Evolutionary conservation across 2,329 filamentous ascomycete genomes (phyloP), one percentile per base, ranked within the genome.

Genomic region (Zarea fungicola): DNA sequence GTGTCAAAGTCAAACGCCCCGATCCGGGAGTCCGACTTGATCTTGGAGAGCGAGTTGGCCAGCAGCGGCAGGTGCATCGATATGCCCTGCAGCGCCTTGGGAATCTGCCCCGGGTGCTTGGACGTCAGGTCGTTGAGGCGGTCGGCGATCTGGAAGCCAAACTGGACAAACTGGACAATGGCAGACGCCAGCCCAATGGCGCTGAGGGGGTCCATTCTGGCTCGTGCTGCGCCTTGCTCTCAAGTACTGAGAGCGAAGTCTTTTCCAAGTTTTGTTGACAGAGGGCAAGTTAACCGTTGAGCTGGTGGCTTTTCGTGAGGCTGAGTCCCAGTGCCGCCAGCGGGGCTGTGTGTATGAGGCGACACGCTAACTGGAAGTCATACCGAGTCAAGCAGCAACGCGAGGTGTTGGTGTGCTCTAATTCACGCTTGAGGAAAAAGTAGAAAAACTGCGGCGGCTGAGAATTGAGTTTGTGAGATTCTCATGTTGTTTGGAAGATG

Each of bases 61-160:
- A 49, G 39, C 26, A 49, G 32, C 31, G 46, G 46, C 39, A 49
- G 39, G 25, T 49, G 46, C 39, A 49, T 49, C 13, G 46, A 49
- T 10, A 49, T 42, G 46, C 39, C 19, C n/a, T 49, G 46, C 6
- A 49, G 46, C 6, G 46, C 46, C 31, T 37, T 42, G 31, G 46
- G 46, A 14, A 49, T 19, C 16, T 49, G 46, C 14, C 46, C 46
- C 2, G 46, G 46, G 35, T 49, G 46, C 39, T 37, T 42, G 9
- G 39, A 19, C 2, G 46, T 49, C 23, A 49, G 18, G 39, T 49
- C 46, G 7, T 49, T 29, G 23, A 49, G 39, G 18, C 46, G 46
- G 32, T 49, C 46, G 13, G 46, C 46, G 14, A 49, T 49, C 16
- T 49, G 46, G 25, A 49, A 42, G 31, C 46, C 46, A 36, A 49